These are phyloP conservation scores for Candida ipomoeae DNA, from an alignment of 805 yeast genomes.

Conservation along the genomic window DNA sequence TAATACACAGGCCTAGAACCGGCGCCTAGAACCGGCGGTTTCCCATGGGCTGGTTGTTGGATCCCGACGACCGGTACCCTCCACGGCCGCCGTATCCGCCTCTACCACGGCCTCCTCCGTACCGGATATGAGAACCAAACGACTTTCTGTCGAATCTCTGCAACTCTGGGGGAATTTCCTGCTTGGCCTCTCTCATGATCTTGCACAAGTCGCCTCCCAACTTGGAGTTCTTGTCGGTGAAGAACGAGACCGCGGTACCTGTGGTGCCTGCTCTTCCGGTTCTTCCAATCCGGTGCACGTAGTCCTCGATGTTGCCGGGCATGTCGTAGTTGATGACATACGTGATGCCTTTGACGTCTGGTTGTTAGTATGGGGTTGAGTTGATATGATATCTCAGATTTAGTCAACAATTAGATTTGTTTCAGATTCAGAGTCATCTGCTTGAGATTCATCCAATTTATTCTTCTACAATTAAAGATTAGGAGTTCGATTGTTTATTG, in stretches of 20 bases:
- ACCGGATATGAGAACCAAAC: constrained; percentile 56
- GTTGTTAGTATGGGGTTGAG: constrained; percentile 32
- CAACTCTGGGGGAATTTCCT: constrained; percentile 77
- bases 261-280: constrained; percentile 98
- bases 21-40: constrained; percentile 44
- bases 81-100: constrained; percentile 51
- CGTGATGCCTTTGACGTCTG: constrained; percentile 97
- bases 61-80: constrained; percentile 40
- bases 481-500: constrained; percentile 22
- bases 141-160: constrained; percentile 61
- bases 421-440: too few relatives aligned
- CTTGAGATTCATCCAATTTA: too few relatives aligned
- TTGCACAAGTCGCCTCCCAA: constrained; percentile 87
- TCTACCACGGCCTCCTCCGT: constrained; percentile 40
- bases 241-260: constrained; percentile 94
- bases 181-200: constrained; percentile 94
- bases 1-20: constrained; percentile 25
- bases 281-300: constrained; percentile 98
- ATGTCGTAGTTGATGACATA: constrained; percentile 92
- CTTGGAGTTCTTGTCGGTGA: constrained; percentile 82
- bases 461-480: constrained; percentile 13
- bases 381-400: neutral
- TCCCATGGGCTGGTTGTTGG: constrained; percentile 50
- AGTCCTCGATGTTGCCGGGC: constrained; percentile 98
- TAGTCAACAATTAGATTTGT: neutral